Evolutionary conservation across 2,329 filamentous ascomycete species (phyloP), one percentile per base, ranked within the genome.

Genomic region (Pyricularia grisea): DNA sequence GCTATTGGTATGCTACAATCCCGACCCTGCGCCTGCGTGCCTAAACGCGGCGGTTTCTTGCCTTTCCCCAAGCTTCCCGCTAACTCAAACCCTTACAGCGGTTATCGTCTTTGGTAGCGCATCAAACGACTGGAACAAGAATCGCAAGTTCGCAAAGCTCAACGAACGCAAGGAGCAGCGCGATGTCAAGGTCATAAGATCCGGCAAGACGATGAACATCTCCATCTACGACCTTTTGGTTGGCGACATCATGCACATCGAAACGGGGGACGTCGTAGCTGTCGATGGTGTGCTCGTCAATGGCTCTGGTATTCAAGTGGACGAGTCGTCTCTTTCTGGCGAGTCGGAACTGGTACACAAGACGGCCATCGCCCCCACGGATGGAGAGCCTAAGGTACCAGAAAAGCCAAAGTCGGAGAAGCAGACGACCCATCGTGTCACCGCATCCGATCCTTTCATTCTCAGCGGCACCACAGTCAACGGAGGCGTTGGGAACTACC

Each of bases 321-420:
- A 91, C 73, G 89, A 92, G 76, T 90, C 88, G 11, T 90, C 87
- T 5, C 86, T 88, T 0, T 91, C 89, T 14, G 89, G 89, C 69
- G 89, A 92, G 78, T 90, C 88, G 2, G 88, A 91, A 72, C 84
- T 87, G 66, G 86, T 91, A 79, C 88, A 87, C 77, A 91, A 91
- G 78, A 86, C 82, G 0, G 77, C 81, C 4, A 87, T 83, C 6
- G 67, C 9, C 9, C 81, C 87, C 12, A 83, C 86, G 30, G 67
- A 42, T 5, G 42, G 25, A 11, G 60, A 50, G 55, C 58, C 25
- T 9, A 68, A 30, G 67, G n/a, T n/a, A 5, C 25, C 28, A 10
- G 28, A 12, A 6, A 25, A 67, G 20, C 31, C 33, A 23, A 7
- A 30, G 20, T 7, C 64, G 3, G 30, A 81, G 12, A 81, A 90